phyloP scores from a whole-genome alignment of 345 rosid species.

The Boechera retrofracta region DNA sequence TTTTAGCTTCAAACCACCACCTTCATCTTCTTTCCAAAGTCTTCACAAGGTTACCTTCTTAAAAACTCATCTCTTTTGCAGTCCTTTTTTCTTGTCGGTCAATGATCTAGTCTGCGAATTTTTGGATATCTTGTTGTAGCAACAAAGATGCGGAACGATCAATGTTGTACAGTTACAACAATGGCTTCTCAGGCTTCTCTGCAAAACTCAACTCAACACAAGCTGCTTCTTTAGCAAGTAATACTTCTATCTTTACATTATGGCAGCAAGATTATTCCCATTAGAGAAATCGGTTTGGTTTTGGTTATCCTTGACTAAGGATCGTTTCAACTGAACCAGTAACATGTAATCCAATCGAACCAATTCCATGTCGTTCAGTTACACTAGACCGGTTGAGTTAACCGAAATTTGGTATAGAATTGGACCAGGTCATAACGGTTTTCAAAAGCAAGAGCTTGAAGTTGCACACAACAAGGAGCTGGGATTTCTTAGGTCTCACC shows the following conservation, averaged over 20 bases:
- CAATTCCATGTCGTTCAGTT: constrained; percentile 6
- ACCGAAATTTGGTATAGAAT: constrained; percentile 44
- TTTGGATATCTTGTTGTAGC: constrained; percentile 38
- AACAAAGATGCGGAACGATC: constrained; percentile 63
- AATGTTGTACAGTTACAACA: constrained; percentile 65
- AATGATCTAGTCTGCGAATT: neutral
- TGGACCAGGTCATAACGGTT: constrained; percentile 59
- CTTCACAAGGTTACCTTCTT: constrained; percentile 52
- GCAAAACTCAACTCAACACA: constrained; percentile 61
- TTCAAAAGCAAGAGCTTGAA: constrained; percentile 55
- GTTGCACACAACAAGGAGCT: constrained; percentile 75
- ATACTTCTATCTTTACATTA: constrained; percentile 17
- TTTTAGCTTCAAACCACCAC: constrained; percentile 54
- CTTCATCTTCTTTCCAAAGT: constrained; percentile 61
- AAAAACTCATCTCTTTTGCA: neutral
- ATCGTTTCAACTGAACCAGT: neutral
- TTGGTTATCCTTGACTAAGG: neutral
- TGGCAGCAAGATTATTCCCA: constrained; percentile 26
- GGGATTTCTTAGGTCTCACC: constrained; percentile 75
- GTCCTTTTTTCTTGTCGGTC: neutral
- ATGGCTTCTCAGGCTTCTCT: constrained; percentile 69
- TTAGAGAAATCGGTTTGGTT: neutral
- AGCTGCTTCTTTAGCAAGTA: constrained; percentile 60
- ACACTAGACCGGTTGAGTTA: neutral
- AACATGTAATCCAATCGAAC: neutral